These are phyloP conservation scores for Trichosporon ovoides DNA, from an alignment of 1,284 basidiomycete species.

Conservation along the genomic window DNA sequence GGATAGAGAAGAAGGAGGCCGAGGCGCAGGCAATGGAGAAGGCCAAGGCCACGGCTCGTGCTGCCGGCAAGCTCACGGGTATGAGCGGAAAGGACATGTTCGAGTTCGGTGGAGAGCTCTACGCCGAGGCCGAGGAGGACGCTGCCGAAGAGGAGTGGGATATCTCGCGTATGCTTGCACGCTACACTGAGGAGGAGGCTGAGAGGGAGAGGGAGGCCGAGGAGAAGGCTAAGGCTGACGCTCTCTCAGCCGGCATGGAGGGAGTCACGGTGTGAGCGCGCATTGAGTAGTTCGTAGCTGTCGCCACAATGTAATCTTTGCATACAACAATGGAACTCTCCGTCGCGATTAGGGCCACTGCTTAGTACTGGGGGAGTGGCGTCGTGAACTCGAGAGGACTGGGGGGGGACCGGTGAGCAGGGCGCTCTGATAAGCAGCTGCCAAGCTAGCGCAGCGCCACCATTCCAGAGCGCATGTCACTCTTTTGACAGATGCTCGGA, in stretches of 20 bases:
- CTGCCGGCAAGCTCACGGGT: conserved; percentile 85
- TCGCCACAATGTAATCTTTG: background rate
- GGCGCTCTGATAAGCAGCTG: too few relatives aligned
- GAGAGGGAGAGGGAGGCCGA: conserved; percentile 1
- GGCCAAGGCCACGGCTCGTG: conserved; percentile 75
- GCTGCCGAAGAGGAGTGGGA: conserved; percentile 48
- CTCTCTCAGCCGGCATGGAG: background rate
- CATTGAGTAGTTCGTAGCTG: background rate
- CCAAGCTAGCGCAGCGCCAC: too few relatives aligned
- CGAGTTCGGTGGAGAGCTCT: conserved; percentile 94
- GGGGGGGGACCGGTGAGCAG: too few relatives aligned
- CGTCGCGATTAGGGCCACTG: too few relatives aligned
- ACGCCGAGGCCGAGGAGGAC: conserved; percentile 71
- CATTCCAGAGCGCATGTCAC: too few relatives aligned
- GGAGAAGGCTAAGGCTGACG: conserved; percentile 1
- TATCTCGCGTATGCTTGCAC: conserved; percentile 44
- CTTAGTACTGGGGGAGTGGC: too few relatives aligned
- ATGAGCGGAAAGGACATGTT: conserved; percentile 98
- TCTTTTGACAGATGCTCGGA: too few relatives aligned
- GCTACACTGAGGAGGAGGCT: conserved; percentile 25
- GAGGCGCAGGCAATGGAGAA: conserved; percentile 74
- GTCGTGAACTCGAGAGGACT: too few relatives aligned
- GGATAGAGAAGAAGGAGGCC: conserved; percentile 85
- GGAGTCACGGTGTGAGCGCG: background rate
- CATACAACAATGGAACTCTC: background rate